Evolutionary conservation across 2,329 filamentous ascomycete species (phyloP).

Genomic region (Diaporthe citri): DNA sequence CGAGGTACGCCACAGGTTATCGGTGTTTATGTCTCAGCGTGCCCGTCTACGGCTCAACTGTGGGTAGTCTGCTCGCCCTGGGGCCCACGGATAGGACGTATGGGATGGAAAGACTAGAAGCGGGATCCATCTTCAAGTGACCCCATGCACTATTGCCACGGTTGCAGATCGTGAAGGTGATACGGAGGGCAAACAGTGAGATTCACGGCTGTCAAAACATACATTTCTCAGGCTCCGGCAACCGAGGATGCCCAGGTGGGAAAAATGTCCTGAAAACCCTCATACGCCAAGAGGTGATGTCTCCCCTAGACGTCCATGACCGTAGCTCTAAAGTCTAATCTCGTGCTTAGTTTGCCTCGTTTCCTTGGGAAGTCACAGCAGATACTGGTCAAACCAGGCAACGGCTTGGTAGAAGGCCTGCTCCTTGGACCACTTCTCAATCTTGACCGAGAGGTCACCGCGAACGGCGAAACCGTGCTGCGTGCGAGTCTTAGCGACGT

Average conservation of each 20-base stretch:
- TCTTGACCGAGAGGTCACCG: constrained; percentile 68
- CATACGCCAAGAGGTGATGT: too few relatives aligned
- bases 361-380: constrained; percentile 49
- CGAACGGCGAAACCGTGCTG: constrained; percentile 82
- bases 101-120: neutral
- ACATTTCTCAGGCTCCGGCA: too few relatives aligned
- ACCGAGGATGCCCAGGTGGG: neutral
- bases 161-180: too few relatives aligned
- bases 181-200: neutral
- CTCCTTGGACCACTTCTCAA: constrained; percentile 80
- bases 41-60: neutral
- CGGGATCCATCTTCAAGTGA: too few relatives aligned
- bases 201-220: neutral
- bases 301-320: too few relatives aligned
- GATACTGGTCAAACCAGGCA: constrained; percentile 78
- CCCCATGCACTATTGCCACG: neutral
- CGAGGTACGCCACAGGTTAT: neutral
- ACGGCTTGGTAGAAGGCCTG: constrained; percentile 84
- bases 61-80: neutral
- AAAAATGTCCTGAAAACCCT: neutral
- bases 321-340: neutral
- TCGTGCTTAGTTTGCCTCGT: neutral
- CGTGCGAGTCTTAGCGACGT: constrained; percentile 52
- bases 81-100: neutral
- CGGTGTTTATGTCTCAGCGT: neutral